Percentiles rank a stretch among this genome's conserved stretches.
Evolutionary conservation across 2,329 filamentous ascomycete genomes (phyloP).

Genomic region (Septoria petroselini): DNA sequence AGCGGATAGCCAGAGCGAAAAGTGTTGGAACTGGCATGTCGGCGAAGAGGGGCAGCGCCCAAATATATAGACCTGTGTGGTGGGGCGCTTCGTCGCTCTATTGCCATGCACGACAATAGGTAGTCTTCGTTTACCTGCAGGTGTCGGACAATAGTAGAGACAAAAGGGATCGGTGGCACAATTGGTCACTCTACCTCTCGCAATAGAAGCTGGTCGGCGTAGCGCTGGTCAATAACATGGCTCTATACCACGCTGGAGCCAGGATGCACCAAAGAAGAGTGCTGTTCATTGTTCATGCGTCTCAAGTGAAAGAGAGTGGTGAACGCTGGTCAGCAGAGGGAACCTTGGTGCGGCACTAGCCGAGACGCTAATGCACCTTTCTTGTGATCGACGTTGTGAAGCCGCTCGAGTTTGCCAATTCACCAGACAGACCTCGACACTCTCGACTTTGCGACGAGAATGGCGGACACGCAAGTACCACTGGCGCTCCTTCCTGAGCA

Average conservation of each 20-base stretch:
- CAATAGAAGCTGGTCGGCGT: neutral
- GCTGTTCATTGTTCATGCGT: neutral
- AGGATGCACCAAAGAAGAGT: neutral
- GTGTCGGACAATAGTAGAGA: slow-evolving; percentile 1
- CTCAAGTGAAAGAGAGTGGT: neutral
- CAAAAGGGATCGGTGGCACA: no score
- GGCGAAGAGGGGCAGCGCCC: slow-evolving; percentile 2
- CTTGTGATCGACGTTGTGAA: no score
- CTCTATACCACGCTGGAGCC: neutral
- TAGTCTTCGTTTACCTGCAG: neutral
- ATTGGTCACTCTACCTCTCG: slow-evolving; percentile 3
- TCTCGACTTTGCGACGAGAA: neutral
- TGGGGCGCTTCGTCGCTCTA: slow-evolving; percentile 6
- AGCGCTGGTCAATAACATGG: neutral
- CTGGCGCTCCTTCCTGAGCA: slow-evolving; percentile 27
- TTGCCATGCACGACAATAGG: slow-evolving; percentile 12
- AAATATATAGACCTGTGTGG: slow-evolving; percentile 3
- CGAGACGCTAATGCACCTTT: no score
- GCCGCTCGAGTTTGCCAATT: no score
- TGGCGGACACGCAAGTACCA: slow-evolving; percentile 18
- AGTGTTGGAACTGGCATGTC: slow-evolving; percentile 39
- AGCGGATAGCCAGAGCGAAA: slow-evolving; percentile 41
- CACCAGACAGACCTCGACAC: neutral
- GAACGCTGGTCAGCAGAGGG: neutral
- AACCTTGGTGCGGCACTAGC: no score